Evolutionary conservation across 768 basidiomycete genomes (phyloP).

Genomic region (Panaeolus cyanescens): DNA sequence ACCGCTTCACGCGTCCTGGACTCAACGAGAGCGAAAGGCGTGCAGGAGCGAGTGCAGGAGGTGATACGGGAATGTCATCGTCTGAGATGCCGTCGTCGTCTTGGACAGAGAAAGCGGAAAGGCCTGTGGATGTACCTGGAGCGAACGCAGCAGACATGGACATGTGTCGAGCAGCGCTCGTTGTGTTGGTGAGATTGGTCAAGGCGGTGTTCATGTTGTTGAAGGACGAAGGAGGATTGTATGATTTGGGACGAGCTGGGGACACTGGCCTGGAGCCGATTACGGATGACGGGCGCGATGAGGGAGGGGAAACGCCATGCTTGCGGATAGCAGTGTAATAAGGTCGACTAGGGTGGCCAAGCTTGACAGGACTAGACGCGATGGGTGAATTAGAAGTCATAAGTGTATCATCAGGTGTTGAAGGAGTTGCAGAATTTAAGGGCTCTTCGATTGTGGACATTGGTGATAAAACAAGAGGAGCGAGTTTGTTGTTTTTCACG

Average conservation of each 20-base stretch:
- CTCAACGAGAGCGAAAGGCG: constrained; percentile 10
- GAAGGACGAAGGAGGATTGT: constrained; percentile 10
- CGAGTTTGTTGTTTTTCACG: neutral
- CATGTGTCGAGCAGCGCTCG: constrained; percentile 17
- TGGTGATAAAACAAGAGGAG: neutral
- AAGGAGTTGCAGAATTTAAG: neutral
- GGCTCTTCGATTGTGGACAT: neutral
- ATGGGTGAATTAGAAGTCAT: neutral
- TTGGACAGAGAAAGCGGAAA: constrained; percentile 21
- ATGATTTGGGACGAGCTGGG: constrained; percentile 13
- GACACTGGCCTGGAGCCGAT: constrained; percentile 19
- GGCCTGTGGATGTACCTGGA: constrained; percentile 6
- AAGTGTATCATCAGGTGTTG: neutral
- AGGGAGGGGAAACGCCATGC: constrained; percentile 26
- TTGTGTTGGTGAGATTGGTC: constrained; percentile 21
- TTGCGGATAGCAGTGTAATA: constrained; percentile 58
- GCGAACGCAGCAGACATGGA: constrained; percentile 20
- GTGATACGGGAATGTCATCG: constrained; percentile 5
- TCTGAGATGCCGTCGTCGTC: constrained; percentile 14
- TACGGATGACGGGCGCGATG: constrained; percentile 39
- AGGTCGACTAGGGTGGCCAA: constrained; percentile 55
- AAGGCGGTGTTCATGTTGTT: constrained; percentile 21
- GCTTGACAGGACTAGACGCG: constrained; percentile 1
- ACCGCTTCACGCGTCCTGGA: constrained; percentile 3
- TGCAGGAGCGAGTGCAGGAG: constrained; percentile 14